Conservation (phyloP, 228 moss, liverwort and hornwort genomes). For the Sphagnum fallax region DNA sequence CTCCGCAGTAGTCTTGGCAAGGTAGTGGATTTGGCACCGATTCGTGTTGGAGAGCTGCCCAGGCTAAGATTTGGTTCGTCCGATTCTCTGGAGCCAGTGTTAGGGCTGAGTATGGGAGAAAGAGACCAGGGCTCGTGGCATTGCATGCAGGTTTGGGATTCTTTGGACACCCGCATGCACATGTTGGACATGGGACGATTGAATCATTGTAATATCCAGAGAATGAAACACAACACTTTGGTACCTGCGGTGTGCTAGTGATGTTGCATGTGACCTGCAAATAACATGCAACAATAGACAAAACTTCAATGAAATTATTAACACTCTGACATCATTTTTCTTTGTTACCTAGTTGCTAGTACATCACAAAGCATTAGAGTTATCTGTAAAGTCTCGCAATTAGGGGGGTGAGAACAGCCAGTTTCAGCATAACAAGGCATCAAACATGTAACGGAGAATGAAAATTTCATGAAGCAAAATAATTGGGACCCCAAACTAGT, state of each 20-base stretch:
- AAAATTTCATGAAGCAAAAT: too few species aligned
- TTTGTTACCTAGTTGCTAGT: too few species aligned
- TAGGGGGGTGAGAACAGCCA: not conserved
- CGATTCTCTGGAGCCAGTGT: constrained; percentile 70
- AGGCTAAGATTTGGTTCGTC: constrained; percentile 28
- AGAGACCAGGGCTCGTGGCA: constrained; percentile 29
- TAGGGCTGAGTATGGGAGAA: constrained; percentile 60
- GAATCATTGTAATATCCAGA: constrained; percentile 74
- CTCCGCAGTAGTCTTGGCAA: constrained; percentile 75
- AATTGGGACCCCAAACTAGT: too few species aligned
- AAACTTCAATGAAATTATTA: constrained; percentile 28
- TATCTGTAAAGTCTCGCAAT: not conserved
- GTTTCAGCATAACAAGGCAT: not conserved
- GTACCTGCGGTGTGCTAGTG: constrained; percentile 12
- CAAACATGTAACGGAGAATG: too few species aligned
- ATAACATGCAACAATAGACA: constrained; percentile 6
- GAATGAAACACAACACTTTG: constrained; percentile 76
- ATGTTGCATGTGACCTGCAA: constrained; percentile 45
- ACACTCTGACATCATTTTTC: not conserved
- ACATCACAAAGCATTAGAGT: not conserved
- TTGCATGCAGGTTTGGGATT: constrained; percentile 18
- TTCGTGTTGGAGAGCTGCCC: constrained; percentile 48
- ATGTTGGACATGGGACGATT: constrained; percentile 70
- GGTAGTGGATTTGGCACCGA: constrained; percentile 35
- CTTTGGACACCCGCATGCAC: constrained; percentile 42